Evolutionary conservation across 805 yeast species (phyloP).

Genomic region (Cyberlindnera amylophila): DNA sequence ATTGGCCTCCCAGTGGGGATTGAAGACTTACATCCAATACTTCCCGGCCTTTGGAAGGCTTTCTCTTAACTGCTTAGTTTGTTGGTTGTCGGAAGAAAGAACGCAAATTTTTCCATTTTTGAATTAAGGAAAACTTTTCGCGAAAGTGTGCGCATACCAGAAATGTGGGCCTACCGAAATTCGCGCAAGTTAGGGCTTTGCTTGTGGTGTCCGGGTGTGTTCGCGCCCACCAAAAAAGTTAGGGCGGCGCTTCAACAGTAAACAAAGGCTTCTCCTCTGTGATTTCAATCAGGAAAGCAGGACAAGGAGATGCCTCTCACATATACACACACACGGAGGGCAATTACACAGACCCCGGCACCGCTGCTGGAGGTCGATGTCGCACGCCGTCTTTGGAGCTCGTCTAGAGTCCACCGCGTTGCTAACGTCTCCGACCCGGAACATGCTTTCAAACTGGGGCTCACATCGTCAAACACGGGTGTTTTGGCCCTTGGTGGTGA

Average conservation of each 20-base stretch:
- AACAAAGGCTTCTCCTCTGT: slow-evolving; percentile 4
- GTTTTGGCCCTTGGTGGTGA: slow-evolving; percentile 31
- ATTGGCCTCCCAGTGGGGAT: no score
- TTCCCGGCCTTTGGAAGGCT: slow-evolving; percentile 1
- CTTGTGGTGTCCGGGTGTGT: slow-evolving; percentile 3
- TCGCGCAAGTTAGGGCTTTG: background rate
- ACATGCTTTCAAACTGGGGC: slow-evolving; percentile 14
- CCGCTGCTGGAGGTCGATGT: slow-evolving; percentile 21
- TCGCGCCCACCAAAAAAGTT: slow-evolving; percentile 4
- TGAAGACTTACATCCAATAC: slow-evolving; percentile 5
- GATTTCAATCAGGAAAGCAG: no score
- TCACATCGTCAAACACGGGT: slow-evolving; percentile 18
- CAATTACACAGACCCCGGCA: slow-evolving; percentile 1
- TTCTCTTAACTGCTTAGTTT: no score
- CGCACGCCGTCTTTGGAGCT: slow-evolving; percentile 24
- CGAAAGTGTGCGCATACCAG: background rate
- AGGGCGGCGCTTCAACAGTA: slow-evolving; percentile 1
- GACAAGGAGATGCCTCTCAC: slow-evolving; percentile 14
- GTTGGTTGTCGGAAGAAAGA: background rate
- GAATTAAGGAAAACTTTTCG: no score
- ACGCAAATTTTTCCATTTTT: slow-evolving; percentile 1
- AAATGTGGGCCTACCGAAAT: background rate
- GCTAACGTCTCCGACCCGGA: slow-evolving; percentile 19
- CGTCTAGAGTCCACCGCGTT: slow-evolving; percentile 5
- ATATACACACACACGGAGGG: slow-evolving; percentile 12